Evolutionary conservation across 257 asterid species (phyloP).

Genomic region (Lantana camara): DNA sequence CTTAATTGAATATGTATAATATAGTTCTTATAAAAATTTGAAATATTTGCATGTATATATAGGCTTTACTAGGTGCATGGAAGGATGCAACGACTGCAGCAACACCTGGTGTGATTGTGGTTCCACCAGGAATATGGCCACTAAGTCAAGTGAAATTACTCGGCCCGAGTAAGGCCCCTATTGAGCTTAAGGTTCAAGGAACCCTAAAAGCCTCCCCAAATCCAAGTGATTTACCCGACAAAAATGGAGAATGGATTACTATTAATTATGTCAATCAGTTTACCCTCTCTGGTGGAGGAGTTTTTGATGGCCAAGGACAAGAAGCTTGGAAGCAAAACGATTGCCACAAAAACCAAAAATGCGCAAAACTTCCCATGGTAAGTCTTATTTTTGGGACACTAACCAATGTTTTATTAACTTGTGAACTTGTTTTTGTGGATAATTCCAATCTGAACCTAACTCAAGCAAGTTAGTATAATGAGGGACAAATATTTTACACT

Average conservation of each 20-base stretch:
- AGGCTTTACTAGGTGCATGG: conserved; percentile 39
- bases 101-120: too few relatives aligned
- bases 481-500: too few relatives aligned
- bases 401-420: too few relatives aligned
- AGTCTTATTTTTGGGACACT: too few relatives aligned
- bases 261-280: too few relatives aligned
- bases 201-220: conserved; percentile 37
- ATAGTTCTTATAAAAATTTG: conserved; percentile 52
- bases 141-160: conserved; percentile 27
- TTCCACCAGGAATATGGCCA: conserved; percentile 29
- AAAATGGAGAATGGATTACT: too few relatives aligned
- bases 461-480: too few relatives aligned
- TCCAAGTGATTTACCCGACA: too few relatives aligned
- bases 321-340: conserved; percentile 46
- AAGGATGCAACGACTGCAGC: too few relatives aligned
- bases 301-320: too few relatives aligned
- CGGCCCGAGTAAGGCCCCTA: conserved; percentile 26
- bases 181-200: conserved; percentile 43
- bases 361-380: conserved; percentile 43
- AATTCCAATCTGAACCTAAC: too few relatives aligned
- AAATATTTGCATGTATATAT: conserved; percentile 31
- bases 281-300: conserved; percentile 45
- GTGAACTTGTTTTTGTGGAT: too few relatives aligned
- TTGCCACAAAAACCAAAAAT: conserved; percentile 29
- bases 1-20: neutral